A percentile compares a stretch with the other conserved stretches of the same genome.
Evolutionary conservation across 2,329 filamentous ascomycete species (phyloP).

Genomic region (Cladosporium sp.): DNA sequence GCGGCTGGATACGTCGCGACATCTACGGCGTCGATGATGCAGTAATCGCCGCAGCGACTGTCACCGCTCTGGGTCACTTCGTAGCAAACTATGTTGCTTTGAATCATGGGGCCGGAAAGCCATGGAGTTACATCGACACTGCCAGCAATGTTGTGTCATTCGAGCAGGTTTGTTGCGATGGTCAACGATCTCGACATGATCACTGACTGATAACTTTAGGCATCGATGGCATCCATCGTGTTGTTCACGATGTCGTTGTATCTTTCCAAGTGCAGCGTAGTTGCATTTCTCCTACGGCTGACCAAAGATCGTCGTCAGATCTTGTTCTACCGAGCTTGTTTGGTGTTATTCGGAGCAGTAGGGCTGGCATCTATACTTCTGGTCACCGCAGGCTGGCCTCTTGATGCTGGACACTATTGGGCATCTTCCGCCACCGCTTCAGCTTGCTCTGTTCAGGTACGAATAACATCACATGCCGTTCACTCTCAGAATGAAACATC

Average conservation of each 20-base stretch:
- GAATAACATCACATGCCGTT: not conserved
- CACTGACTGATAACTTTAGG: not conserved
- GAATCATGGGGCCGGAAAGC: constrained; percentile 11
- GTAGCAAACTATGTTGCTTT: constrained; percentile 12
- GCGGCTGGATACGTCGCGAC: constrained; percentile 11
- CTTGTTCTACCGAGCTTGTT: constrained; percentile 5
- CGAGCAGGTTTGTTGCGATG: not conserved
- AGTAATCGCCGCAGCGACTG: constrained; percentile 10
- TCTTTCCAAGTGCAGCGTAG: constrained; percentile 11
- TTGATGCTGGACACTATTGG: not conserved
- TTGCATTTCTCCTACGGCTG: constrained; percentile 14
- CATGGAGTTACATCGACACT: not conserved
- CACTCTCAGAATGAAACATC: not conserved
- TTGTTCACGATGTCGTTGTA: constrained; percentile 13
- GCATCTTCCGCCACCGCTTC: not conserved
- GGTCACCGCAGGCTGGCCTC: constrained; percentile 2
- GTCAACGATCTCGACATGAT: not conserved
- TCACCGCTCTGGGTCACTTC: constrained; percentile 6
- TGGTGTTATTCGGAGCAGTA: constrained; percentile 13
- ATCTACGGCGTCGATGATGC: constrained; percentile 14
- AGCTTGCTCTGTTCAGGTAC: not conserved
- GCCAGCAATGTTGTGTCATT: not conserved
- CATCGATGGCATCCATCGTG: constrained; percentile 6
- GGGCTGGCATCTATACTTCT: constrained; percentile 20
- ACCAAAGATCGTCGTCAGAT: constrained; percentile 8